A percentile compares a stretch with the other conserved stretches of the same genome.
Conservation (phyloP, 2,329 filamentous ascomycete genomes). For the Talaromyces islandicus region DNA sequence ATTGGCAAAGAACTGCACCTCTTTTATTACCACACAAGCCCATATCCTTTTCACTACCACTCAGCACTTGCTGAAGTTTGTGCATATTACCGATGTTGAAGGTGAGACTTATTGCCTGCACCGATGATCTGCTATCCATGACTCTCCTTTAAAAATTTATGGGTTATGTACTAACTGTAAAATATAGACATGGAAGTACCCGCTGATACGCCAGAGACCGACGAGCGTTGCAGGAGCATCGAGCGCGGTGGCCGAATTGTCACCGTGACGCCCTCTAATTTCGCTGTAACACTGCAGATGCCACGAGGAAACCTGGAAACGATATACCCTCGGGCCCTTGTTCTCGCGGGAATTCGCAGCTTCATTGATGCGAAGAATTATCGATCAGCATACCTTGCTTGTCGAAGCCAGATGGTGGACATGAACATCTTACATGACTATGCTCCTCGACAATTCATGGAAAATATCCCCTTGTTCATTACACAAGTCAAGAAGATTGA, state of each 20-base stretch:
- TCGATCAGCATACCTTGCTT: conserved; percentile 74
- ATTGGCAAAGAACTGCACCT: conserved; percentile 83
- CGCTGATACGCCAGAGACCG: conserved; percentile 79
- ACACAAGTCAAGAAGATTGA: conserved; percentile 76
- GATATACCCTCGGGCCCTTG: conserved; percentile 86
- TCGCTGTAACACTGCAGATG: conserved; percentile 87
- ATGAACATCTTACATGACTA: conserved; percentile 98
- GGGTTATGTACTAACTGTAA: conserved; percentile 2
- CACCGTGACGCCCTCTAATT: conserved; percentile 81
- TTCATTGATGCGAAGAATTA: conserved; percentile 79
- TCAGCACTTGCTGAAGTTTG: conserved; percentile 88
- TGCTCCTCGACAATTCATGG: conserved; percentile 77
- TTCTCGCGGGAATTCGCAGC: conserved; percentile 79
- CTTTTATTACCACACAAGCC: conserved; percentile 71
- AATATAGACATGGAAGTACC: conserved; percentile 71
- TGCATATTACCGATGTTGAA: conserved; percentile 66
- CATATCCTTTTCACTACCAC: conserved; percentile 91
- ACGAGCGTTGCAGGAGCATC: conserved; percentile 86
- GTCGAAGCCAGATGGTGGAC: conserved; percentile 88
- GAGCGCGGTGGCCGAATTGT: conserved; percentile 84
- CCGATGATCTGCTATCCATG: conserved; percentile 12
- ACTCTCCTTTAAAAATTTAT: neutral
- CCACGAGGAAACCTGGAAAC: conserved; percentile 93
- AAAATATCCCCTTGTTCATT: conserved; percentile 68
- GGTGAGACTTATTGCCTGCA: conserved; percentile 41